Conservation (phyloP, 768 basidiomycete genomes). For the Leccinum pellstonianum region DNA sequence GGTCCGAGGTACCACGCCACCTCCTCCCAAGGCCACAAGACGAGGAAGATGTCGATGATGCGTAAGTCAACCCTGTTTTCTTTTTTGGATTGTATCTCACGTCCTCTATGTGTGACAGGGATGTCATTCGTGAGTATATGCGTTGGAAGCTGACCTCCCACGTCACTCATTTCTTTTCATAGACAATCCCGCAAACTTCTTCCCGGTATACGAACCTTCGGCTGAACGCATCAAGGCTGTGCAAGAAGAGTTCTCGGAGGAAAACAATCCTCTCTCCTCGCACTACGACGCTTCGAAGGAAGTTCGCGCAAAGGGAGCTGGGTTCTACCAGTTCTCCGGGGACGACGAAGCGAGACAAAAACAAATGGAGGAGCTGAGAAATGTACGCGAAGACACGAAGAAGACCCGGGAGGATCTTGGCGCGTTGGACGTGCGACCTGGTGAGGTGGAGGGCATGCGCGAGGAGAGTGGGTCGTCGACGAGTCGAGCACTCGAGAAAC, state of each 20-base stretch:
- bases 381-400: slow-evolving; percentile 70
- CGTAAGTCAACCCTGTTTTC: slow-evolving; percentile 38
- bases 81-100: slow-evolving; percentile 3
- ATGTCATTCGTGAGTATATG: slow-evolving; percentile 51
- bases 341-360: slow-evolving; percentile 76
- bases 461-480: slow-evolving; percentile 33
- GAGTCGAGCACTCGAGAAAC: slow-evolving; percentile 62
- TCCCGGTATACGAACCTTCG: slow-evolving; percentile 85
- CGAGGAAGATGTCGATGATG: slow-evolving; percentile 49
- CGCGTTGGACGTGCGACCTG: slow-evolving; percentile 58
- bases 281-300: slow-evolving; percentile 86
- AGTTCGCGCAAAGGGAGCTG: slow-evolving; percentile 86
- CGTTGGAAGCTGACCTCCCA: neutral
- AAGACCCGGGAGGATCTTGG: slow-evolving; percentile 56
- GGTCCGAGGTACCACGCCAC: slow-evolving; percentile 76
- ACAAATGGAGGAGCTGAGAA: slow-evolving; percentile 82
- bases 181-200: slow-evolving; percentile 84
- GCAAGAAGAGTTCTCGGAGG: slow-evolving; percentile 64
- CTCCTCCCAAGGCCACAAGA: slow-evolving; percentile 47
- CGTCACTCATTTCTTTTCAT: slow-evolving; percentile 8
- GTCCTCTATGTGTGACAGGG: slow-evolving; percentile 37
- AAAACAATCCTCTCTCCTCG: slow-evolving; percentile 61
- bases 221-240: slow-evolving; percentile 77
- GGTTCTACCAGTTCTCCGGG: slow-evolving; percentile 85
- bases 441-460: slow-evolving; percentile 79